Evolutionary conservation across 371 early-diverging fungal genomes (phyloP), one percentile per base, ranked within the genome.

Genomic region (Lichtheimia ramosa): DNA sequence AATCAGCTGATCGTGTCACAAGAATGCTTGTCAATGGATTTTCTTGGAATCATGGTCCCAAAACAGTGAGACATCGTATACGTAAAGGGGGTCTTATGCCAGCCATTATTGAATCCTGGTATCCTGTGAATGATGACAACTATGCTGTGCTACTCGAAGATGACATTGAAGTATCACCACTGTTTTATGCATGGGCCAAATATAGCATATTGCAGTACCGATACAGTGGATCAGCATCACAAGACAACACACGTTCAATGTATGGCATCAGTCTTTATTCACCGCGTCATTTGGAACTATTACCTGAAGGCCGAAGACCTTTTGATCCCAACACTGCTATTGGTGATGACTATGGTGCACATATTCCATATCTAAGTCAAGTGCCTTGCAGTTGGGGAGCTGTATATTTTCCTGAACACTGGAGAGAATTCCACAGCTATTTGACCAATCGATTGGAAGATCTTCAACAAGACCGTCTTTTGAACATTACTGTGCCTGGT

Each of bases 371-470:
- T 64, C 63, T 82, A 2, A 66, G 69, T 10, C 86, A 83, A 39
- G 71, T 87, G 1, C 87, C 87, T 4, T 87, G 87, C 62, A 83
- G 84, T 53, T 87, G 87, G 87, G 87, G 87, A 10, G 87, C 86
- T 6, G 83, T 86, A 14, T 87, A 86, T 54, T 87, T 87, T 59
- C 87, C 87, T 6, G 85, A 87, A 46, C 79, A 84, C 40, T 87
- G 87, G 87, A 74, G 82, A 21, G 85, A 86, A 60, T 87, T 85
- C 57, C 87, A 85, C 48, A 67, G 71, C 25, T 84, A 83, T 60
- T 61, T 86, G 4, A 71, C 78, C 4, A 75, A 68, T 16, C 77
- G 82, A 6, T 43, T 84, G 48, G 69, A 75, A 50, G 81, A 83
- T 57, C 59, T 72, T 16, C 70, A 67, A 56, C 71, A 69, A 62